These are phyloP conservation scores for Parmelia sp. DNA, from an alignment of 495 filamentous ascomycete genomes.

Conservation along the genomic window DNA sequence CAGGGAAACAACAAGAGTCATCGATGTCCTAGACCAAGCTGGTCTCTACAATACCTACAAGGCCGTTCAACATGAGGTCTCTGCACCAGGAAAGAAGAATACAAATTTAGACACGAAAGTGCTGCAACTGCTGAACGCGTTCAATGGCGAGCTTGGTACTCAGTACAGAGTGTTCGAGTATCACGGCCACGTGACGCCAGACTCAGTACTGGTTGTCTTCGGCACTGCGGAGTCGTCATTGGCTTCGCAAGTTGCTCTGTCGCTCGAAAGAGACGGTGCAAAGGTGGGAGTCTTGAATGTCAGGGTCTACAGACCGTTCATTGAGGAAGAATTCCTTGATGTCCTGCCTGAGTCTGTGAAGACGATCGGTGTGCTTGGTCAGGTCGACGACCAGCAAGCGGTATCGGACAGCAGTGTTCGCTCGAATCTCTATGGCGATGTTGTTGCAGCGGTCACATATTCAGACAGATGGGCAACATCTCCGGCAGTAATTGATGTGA, in stretches of 20 bases:
- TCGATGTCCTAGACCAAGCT: constrained; percentile 71
- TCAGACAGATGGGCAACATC: constrained; percentile 54
- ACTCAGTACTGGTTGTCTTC: constrained; percentile 81
- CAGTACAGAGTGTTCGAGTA: constrained; percentile 93
- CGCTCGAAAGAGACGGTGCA: constrained; percentile 61
- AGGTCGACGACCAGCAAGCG: constrained; percentile 50
- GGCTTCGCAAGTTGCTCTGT: constrained; percentile 70
- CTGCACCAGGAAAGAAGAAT: constrained; percentile 58
- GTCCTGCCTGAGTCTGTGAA: constrained; percentile 67
- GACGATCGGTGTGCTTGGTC: constrained; percentile 62
- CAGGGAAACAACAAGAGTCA: constrained; percentile 76
- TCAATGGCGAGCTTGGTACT: constrained; percentile 91
- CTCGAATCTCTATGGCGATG: constrained; percentile 82
- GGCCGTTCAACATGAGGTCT: constrained; percentile 53
- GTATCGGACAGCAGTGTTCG: constrained; percentile 63
- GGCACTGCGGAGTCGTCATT: constrained; percentile 85
- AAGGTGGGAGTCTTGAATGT: constrained; percentile 85
- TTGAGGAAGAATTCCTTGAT: constrained; percentile 85
- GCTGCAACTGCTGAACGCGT: constrained; percentile 62
- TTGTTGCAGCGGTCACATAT: constrained; percentile 77
- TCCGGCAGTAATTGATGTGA: constrained; percentile 68
- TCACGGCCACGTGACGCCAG: constrained; percentile 70
- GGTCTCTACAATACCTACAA: constrained; percentile 66
- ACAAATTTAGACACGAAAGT: constrained; percentile 68
- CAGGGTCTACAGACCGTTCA: constrained; percentile 87